Conservation (phyloP, 768 basidiomycete species). For the Favolaschia claudopus region DNA sequence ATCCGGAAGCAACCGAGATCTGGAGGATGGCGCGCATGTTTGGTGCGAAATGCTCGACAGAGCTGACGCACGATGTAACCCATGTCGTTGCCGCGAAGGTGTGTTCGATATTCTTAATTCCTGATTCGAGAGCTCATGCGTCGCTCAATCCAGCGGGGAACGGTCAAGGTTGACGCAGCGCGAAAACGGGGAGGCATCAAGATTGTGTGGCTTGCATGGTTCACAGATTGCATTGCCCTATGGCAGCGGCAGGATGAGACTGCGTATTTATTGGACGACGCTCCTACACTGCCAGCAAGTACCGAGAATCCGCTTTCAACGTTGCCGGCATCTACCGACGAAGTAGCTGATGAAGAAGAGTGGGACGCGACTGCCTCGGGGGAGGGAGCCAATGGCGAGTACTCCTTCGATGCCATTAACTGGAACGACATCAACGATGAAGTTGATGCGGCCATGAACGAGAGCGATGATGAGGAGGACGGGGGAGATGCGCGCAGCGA, state of each 20-base stretch:
- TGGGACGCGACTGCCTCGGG: constrained; percentile 6
- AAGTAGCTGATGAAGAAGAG: constrained; percentile 37
- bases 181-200: constrained; percentile 78
- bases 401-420: constrained; percentile 71
- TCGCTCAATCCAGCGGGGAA: constrained; percentile 67
- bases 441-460: constrained; percentile 86
- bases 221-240: constrained; percentile 87
- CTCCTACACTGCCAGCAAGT: background rate
- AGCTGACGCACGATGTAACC: constrained; percentile 72
- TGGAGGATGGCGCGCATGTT: constrained; percentile 90
- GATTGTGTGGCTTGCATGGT: constrained; percentile 91
- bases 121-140: constrained; percentile 8
- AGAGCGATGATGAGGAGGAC: constrained; percentile 72
- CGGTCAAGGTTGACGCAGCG: constrained; percentile 90
- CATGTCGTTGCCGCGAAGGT: constrained; percentile 95
- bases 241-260: constrained; percentile 86
- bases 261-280: constrained; percentile 70
- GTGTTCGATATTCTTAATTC: constrained; percentile 21
- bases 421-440: constrained; percentile 89
- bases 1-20: constrained; percentile 80
- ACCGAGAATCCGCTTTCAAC: constrained; percentile 56
- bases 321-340: constrained; percentile 38
- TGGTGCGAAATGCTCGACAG: constrained; percentile 81
- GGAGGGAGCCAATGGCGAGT: constrained; percentile 28
- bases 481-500: constrained; percentile 43